Conservation (phyloP, 2,329 filamentous ascomycete genomes). For the Xylaria polymorpha region DNA sequence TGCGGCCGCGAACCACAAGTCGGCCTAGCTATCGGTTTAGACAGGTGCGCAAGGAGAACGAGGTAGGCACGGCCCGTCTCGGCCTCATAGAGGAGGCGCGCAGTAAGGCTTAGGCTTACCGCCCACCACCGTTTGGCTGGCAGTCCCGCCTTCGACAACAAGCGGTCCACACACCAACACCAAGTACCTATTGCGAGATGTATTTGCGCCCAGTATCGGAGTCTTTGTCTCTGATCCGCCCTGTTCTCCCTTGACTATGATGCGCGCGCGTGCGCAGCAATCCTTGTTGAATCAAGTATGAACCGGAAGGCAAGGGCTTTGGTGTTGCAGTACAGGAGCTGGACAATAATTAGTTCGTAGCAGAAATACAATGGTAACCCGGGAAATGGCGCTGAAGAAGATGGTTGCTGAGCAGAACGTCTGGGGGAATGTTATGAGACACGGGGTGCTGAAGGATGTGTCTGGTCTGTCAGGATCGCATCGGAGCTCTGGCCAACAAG, state of each 20-base stretch:
- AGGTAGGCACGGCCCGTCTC: slow-evolving; percentile 29
- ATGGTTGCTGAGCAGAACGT: background rate
- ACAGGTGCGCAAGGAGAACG: slow-evolving; percentile 41
- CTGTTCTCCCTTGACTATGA: background rate
- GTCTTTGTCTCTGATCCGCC: slow-evolving; percentile 1
- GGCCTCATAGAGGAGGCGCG: slow-evolving; percentile 48
- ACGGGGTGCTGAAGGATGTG: background rate
- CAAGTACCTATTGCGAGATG: background rate
- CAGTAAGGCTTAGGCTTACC: slow-evolving; percentile 9
- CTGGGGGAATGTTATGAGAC: background rate
- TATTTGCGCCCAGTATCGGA: background rate
- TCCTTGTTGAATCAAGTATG: background rate
- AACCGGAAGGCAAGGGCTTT: background rate
- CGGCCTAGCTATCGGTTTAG: slow-evolving; percentile 40
- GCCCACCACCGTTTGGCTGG: background rate
- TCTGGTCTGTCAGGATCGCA: slow-evolving; percentile 4
- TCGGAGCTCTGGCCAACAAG: slow-evolving; percentile 4
- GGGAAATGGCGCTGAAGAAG: background rate
- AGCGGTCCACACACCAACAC: background rate
- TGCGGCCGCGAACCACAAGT: background rate
- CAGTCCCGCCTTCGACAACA: slow-evolving; percentile 2
- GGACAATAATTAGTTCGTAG: background rate
- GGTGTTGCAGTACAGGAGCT: slow-evolving; percentile 10
- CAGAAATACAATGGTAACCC: background rate
- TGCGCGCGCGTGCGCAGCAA: slow-evolving; percentile 17